Conservation (phyloP, 306 rosid genomes). For the Vachellia pachyceras region DNA sequence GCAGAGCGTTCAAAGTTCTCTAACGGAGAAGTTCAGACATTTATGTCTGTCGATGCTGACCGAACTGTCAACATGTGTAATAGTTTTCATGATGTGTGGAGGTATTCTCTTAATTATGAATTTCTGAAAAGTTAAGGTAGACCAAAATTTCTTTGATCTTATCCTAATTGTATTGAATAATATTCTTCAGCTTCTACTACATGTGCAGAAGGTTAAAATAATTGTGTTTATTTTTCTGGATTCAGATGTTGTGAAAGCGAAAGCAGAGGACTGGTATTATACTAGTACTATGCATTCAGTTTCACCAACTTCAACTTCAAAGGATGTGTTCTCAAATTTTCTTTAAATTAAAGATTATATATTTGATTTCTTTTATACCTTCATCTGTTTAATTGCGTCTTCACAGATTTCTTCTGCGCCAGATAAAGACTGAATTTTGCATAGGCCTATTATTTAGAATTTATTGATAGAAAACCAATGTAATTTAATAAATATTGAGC, state of each 20-base stretch:
- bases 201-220: conserved; percentile 7
- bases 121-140: conserved; percentile 24
- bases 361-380: conserved; percentile 7
- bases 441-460: conserved; percentile 3
- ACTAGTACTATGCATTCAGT: not conserved
- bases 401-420: not conserved
- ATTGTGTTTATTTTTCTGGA: not conserved
- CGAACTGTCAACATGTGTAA: conserved; percentile 90
- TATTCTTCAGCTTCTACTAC: conserved; percentile 18
- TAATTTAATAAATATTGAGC: conserved; percentile 27
- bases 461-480: conserved; percentile 3
- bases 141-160: conserved; percentile 4
- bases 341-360: not conserved
- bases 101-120: conserved; percentile 54
- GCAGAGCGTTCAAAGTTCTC: conserved; percentile 89
- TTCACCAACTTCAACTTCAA: not conserved
- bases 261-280: not conserved
- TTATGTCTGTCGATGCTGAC: conserved; percentile 94
- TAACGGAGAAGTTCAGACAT: conserved; percentile 95
- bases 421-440: not conserved
- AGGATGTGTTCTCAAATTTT: not conserved
- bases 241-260: not conserved
- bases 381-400: conserved; percentile 13
- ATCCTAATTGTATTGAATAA: conserved; percentile 6
- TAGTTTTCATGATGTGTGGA: conserved; percentile 92